These are phyloP conservation scores for Nymphaea colorata DNA, from an alignment of 164 flowering plant genomes.

Conservation along the genomic window DNA sequence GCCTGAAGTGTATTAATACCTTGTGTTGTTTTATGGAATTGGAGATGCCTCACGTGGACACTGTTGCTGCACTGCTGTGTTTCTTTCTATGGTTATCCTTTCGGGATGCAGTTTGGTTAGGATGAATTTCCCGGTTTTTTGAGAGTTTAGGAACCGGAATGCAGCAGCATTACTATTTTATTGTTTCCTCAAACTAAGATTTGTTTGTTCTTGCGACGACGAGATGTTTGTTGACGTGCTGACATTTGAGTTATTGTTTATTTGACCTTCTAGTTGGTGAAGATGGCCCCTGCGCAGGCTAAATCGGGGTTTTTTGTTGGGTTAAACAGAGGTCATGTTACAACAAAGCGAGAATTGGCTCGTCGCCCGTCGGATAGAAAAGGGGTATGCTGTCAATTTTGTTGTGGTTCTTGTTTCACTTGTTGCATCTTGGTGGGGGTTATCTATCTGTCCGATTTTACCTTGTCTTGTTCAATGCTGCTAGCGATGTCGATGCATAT, in stretches of 20 bases:
- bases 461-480: neutral
- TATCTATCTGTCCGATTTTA: neutral
- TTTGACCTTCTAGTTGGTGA: conserved; percentile 1
- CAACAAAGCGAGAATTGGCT: conserved; percentile 21
- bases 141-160: neutral
- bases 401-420: neutral
- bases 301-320: conserved; percentile 28
- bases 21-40: too few species aligned
- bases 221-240: too few species aligned
- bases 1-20: too few species aligned
- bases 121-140: neutral
- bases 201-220: neutral
- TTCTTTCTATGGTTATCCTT: too few species aligned
- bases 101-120: neutral
- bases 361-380: conserved; percentile 26
- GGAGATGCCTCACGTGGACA: too few species aligned
- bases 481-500: too few species aligned
- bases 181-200: neutral
- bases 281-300: conserved; percentile 26
- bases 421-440: neutral
- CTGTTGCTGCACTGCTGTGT: too few species aligned
- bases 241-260: neutral
- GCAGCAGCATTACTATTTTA: neutral
- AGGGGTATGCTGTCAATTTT: conserved; percentile 16
- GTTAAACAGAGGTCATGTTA: conserved; percentile 28